Base-by-base conservation (phyloP, 768 basidiomycete genomes). In the Kwoniella newhampshirensis region DNA sequence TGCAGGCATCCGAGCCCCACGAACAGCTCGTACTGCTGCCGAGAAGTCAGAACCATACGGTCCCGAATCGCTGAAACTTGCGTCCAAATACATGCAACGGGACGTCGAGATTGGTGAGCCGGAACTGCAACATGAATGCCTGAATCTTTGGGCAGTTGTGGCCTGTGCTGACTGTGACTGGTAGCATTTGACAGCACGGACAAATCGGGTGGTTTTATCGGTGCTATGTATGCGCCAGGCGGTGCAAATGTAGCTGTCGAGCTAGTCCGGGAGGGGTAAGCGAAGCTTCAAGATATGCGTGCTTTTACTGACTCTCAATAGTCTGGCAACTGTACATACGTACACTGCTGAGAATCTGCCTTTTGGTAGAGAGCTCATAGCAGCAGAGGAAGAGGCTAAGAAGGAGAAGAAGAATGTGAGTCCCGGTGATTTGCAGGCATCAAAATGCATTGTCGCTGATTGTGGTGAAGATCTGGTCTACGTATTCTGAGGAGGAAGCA, bases 171-270 rank as follows among this genome's bases (percentile, higher is more conserved):
- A 43, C 39, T 8, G 15, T 21, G 17, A 20, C 13, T 7, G 7
- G 40, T 36, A 74, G 73, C 90, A 66, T 86, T 97, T 43, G 90
- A 94, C 57, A 82, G 83, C 15, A 84, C 87, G 15, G 94, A 99
- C 80, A 97, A 96, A 77, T 86, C 87, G 3, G 94, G 94, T 36
- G 96, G 96, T 2, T 97, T 94, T 77, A 93, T 97, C 63, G 93
- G 93, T 13, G 78, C 87, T 1, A 80, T 98, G 52, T 93, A 87
- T 75, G 56, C 56, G 25, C 54, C 88, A 64, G 87, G 88, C 77
- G 94, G 81, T 1, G 87, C 89, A 63, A 98, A 96, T 75, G 87
- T 82, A 37, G 96, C 92, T 1, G 80, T 92, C 36, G 77, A 84
- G n/a, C 82, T 99, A 23, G 85, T 86, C 20, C 83, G 82, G 56